Conservation (phyloP, 768 basidiomycete species). For the Daedalea quercina region DNA sequence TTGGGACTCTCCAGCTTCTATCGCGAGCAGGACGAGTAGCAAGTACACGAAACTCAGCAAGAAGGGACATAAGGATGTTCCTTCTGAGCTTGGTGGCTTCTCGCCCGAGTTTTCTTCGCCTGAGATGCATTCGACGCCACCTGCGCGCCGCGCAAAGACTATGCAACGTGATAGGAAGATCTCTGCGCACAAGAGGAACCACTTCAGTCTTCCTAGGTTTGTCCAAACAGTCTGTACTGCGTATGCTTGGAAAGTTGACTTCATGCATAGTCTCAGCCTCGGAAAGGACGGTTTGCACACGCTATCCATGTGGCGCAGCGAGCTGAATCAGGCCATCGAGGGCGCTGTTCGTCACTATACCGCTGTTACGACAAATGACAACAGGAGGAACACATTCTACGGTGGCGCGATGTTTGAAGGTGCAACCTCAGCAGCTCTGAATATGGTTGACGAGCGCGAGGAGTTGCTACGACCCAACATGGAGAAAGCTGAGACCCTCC, state of each 20-base stretch:
- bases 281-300: slow-evolving; percentile 52
- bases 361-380: slow-evolving; percentile 33
- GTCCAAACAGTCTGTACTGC: background rate
- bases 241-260: background rate
- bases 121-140: slow-evolving; percentile 58
- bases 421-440: slow-evolving; percentile 22
- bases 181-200: slow-evolving; percentile 52
- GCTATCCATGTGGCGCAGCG: slow-evolving; percentile 44
- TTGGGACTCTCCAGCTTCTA: slow-evolving; percentile 7
- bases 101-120: slow-evolving; percentile 45
- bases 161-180: slow-evolving; percentile 32
- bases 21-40: slow-evolving; percentile 4
- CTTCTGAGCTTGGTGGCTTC: slow-evolving; percentile 25
- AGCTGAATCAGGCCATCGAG: slow-evolving; percentile 47
- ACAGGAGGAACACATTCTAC: slow-evolving; percentile 38
- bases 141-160: slow-evolving; percentile 21
- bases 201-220: slow-evolving; percentile 65
- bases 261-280: slow-evolving; percentile 44
- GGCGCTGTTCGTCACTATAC: slow-evolving; percentile 30
- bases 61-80: slow-evolving; percentile 14
- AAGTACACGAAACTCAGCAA: background rate
- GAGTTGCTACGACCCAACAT: slow-evolving; percentile 18
- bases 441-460: slow-evolving; percentile 36
- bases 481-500: background rate
- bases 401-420: slow-evolving; percentile 15